These are phyloP conservation scores for Dryas integrifolia DNA, from an alignment of 331 rosid species.

Conservation along the genomic window DNA sequence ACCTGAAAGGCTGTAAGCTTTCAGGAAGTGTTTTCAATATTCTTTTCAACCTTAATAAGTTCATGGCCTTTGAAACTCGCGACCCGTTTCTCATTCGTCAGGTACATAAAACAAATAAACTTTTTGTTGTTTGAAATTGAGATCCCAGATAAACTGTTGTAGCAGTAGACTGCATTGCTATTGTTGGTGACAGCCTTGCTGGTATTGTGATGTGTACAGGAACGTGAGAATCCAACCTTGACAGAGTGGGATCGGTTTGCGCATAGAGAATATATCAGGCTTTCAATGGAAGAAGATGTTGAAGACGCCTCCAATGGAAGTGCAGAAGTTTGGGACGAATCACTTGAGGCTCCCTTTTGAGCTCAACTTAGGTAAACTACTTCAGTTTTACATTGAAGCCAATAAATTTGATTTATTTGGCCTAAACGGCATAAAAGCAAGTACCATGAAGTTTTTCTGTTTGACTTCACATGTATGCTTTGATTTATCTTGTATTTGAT, in stretches of 20 bases:
- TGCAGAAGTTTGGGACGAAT: slow-evolving; percentile 99
- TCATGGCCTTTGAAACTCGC: slow-evolving; percentile 98
- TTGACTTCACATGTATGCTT: not conserved
- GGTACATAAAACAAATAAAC: slow-evolving; percentile 45
- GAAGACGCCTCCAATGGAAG: slow-evolving; percentile 99
- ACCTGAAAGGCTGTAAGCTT: slow-evolving; percentile 89
- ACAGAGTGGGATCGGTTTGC: slow-evolving; percentile 99
- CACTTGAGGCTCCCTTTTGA: slow-evolving; percentile 98
- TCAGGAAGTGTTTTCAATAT: slow-evolving; percentile 95
- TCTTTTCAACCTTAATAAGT: slow-evolving; percentile 94
- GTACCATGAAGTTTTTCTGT: not conserved
- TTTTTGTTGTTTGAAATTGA: not conserved
- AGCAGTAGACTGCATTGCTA: slow-evolving; percentile 7
- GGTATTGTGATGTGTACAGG: slow-evolving; percentile 52
- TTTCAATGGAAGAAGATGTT: slow-evolving; percentile 99
- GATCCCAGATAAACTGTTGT: not conserved
- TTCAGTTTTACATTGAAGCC: slow-evolving; percentile 13
- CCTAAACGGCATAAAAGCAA: not conserved
- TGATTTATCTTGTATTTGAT: not conserved
- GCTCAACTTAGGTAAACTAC: slow-evolving; percentile 49
- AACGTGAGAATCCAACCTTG: slow-evolving; percentile 98
- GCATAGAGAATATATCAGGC: slow-evolving; percentile 97
- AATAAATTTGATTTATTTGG: not conserved
- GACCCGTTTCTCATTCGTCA: slow-evolving; percentile 99
- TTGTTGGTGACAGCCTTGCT: slow-evolving; percentile 32